Evolutionary conservation across 2,329 filamentous ascomycete genomes (phyloP), one percentile per base, ranked within the genome.

Genomic region (Daldinia sp.): DNA sequence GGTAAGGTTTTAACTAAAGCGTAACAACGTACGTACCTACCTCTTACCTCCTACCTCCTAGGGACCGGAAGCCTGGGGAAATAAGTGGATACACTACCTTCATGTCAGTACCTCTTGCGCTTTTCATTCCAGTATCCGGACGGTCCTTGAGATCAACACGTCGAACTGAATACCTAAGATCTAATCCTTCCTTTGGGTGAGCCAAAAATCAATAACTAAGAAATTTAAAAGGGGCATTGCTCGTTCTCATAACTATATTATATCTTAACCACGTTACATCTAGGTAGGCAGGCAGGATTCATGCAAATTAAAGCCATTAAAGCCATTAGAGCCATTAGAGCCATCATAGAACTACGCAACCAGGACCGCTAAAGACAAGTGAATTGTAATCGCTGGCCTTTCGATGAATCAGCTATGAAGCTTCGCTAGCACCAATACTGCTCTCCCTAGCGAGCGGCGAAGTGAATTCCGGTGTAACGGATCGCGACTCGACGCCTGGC

Each of bases 381-480:
- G 41, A 61, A 41, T 28, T 28, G 35, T 5, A 50, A 55, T 57
- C 26, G 13, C 20, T 53, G 41, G 7, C n/a, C 15, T 53, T 42
- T 20, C 18, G 50, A 54, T 37, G 26, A 60, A 60, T 33, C 26
- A 23, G 41, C 33, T 48, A 68, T 4, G 58, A 37, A 20, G 33
- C 67, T 12, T 75, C 75, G 33, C 70, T 74, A 13, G 72, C 72
- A 12, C 74, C 75, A 28, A 79, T 69, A 54, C 79, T 85, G 67
- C 81, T 85, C 71, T 86, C 85, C 58, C 80, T 81, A 6, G 85
- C 83, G 66, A 89, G 75, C 2, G 86, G 87, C 2, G 86, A 88
- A 4, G 86, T 80, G 18, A 82, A 81, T 46, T 89, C 87, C 0
- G 86, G 87, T 2, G 86, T 88, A 2, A 85, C 81, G 4, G 86